Conservation (phyloP, 805 yeast species). For the Lachancea quebecensis region DNA sequence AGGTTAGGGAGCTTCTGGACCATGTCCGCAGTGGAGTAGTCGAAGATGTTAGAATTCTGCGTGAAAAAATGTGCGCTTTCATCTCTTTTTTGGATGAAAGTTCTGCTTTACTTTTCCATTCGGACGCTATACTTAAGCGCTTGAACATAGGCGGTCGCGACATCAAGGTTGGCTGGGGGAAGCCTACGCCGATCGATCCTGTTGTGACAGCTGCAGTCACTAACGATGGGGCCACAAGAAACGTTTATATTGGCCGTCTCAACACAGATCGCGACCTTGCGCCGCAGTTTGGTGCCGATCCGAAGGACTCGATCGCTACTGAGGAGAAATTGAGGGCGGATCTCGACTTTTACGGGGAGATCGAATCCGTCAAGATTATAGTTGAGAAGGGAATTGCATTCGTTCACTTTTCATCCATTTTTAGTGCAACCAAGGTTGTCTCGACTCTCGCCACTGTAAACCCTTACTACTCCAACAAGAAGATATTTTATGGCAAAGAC, state of each 20-base stretch:
- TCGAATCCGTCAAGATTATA: slow-evolving; percentile 77
- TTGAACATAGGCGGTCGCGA: slow-evolving; percentile 74
- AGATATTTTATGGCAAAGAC: slow-evolving; percentile 88
- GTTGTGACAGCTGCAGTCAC: slow-evolving; percentile 69
- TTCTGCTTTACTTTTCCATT: slow-evolving; percentile 83
- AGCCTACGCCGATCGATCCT: slow-evolving; percentile 65
- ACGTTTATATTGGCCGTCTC: slow-evolving; percentile 81
- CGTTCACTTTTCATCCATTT: slow-evolving; percentile 79
- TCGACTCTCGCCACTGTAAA: slow-evolving; percentile 57
- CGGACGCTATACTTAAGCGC: slow-evolving; percentile 84
- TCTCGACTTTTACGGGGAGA: slow-evolving; percentile 66
- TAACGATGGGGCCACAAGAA: slow-evolving; percentile 87
- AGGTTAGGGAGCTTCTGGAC: slow-evolving; percentile 75
- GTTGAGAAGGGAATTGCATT: slow-evolving; percentile 82
- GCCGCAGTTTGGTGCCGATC: slow-evolving; percentile 14
- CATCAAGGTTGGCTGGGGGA: slow-evolving; percentile 91
- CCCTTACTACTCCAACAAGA: slow-evolving; percentile 65
- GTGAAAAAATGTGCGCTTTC: slow-evolving; percentile 83
- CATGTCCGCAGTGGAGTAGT: slow-evolving; percentile 88
- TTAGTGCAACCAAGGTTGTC: slow-evolving; percentile 82
- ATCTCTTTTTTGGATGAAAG: slow-evolving; percentile 84
- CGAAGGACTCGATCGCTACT: slow-evolving; percentile 28
- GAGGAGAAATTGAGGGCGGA: slow-evolving; percentile 64
- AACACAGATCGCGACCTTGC: slow-evolving; percentile 39
- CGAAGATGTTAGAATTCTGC: slow-evolving; percentile 71